Percentiles rank a stretch among this genome's conserved stretches.
These are phyloP conservation scores for Paracoccidioides brasiliensis DNA, from an alignment of 2,329 filamentous ascomycete genomes.

Conservation along the genomic window DNA sequence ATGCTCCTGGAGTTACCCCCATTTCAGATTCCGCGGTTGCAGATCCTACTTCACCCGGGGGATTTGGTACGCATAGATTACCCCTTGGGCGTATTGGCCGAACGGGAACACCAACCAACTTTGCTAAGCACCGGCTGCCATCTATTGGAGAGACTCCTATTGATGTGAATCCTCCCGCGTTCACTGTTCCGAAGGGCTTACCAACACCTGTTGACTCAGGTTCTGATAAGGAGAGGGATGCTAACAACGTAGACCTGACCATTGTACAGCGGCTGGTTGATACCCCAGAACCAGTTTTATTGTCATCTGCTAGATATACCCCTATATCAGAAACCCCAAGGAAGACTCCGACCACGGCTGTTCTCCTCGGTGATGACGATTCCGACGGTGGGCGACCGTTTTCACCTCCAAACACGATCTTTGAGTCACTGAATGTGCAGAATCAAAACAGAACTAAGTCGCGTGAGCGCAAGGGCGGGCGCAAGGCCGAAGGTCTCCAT, in stretches of 20 bases:
- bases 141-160: constrained; percentile 62
- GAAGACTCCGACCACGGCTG: constrained; percentile 46
- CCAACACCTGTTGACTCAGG: constrained; percentile 35
- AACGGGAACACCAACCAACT: constrained; percentile 48
- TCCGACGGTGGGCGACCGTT: constrained; percentile 42
- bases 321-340: constrained; percentile 26
- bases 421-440: constrained; percentile 49
- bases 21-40: constrained; percentile 63
- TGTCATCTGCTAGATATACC: constrained; percentile 35
- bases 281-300: constrained; percentile 24
- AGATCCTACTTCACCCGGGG: constrained; percentile 50
- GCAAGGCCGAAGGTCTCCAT: constrained; percentile 64
- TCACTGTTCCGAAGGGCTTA: constrained; percentile 28
- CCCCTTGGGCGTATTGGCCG: constrained; percentile 55
- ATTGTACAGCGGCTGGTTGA: constrained; percentile 15
- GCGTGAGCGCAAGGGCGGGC: constrained; percentile 63
- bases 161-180: constrained; percentile 34
- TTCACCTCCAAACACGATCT: constrained; percentile 53
- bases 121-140: constrained; percentile 52
- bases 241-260: constrained; percentile 9
- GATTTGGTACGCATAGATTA: constrained; percentile 44
- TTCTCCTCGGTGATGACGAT: constrained; percentile 43
- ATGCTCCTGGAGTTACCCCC: constrained; percentile 65
- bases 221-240: constrained; percentile 34
- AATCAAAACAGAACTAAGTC: constrained; percentile 46